Base-by-base conservation (phyloP, 345 rosid genomes). In the Crucihimalaya himalaica region DNA sequence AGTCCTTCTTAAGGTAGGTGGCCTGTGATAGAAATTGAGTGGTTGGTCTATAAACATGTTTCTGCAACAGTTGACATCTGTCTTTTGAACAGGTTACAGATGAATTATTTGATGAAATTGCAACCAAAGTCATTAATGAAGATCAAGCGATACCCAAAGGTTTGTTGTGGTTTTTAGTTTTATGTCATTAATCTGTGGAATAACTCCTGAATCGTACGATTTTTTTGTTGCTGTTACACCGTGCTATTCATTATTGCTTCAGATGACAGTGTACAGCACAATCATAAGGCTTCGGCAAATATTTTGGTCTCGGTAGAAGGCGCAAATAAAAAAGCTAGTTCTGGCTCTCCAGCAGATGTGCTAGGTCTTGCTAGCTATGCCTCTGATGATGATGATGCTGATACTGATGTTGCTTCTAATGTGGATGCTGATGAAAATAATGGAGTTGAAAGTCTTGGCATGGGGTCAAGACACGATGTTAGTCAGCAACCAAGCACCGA, bases 21-120 rank as follows among this genome's bases (percentile, higher is more conserved):
- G 57, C 42, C 25, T 71, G 25, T 23, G 65, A 47, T 68, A 40
- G 32, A 77, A 73, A 62, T 61, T 65, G 79, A 43, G n/a, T 57
- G 63, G 37, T 73, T 66, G 18, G 75, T 39, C 66, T 20, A 35
- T 65, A 18, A 42, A 40, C 34, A 40, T 18, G 2, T 75, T 55
- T 42, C 27, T 40, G 45, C 48, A 29, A 6, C 64, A 42, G 61
- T 61, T 74, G 60, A 78, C 75, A 53, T 71, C 64, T 34, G 16
- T 63, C 66, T 55, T 74, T 73, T 78, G 74, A 77, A 64, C 81
- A 95, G 98, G 99, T 96, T 66, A 96, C 98, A 43, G 93, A 96
- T 83, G 97, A 89, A 75, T 80, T 96, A 37, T 92, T 90, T 82
- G 91, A 83, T 85, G 98, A 96, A 87, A 96, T 96, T 81, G 99